Percentiles rank a stretch among this genome's conserved stretches.
These are phyloP conservation scores for Phytophthora citricola DNA, from an alignment of 352 stramenopile genomes.

Conservation along the genomic window DNA sequence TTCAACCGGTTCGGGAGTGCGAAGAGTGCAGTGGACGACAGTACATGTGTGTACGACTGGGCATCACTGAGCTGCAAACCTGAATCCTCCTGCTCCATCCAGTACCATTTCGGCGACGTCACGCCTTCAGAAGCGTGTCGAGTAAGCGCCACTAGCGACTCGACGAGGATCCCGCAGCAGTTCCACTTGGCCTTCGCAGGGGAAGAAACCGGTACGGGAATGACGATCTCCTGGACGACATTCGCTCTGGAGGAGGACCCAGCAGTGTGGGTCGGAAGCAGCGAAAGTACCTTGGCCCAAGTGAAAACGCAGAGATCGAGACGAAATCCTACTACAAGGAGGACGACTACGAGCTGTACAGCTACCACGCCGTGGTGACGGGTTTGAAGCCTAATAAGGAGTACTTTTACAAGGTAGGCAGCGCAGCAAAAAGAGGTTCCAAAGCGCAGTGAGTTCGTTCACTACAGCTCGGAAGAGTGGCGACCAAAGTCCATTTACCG, in stretches of 20 bases:
- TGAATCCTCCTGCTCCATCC: constrained; percentile 33
- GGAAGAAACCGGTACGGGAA: neutral
- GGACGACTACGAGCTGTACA: constrained; percentile 43
- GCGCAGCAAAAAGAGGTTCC: constrained; percentile 26
- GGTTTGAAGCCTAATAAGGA: constrained; percentile 34
- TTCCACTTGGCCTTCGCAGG: neutral
- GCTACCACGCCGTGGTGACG: constrained; percentile 44
- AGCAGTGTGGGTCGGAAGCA: neutral
- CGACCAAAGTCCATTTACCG: constrained; percentile 31
- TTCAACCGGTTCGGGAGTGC: neutral
- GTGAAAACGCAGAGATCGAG: neutral
- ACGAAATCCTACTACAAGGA: constrained; percentile 37
- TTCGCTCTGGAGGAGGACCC: neutral
- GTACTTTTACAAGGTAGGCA: constrained; percentile 38
- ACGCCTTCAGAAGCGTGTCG: constrained; percentile 51
- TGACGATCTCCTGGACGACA: neutral
- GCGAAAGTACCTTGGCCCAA: neutral
- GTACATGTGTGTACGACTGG: constrained; percentile 36
- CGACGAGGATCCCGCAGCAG: neutral
- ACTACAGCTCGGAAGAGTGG: constrained; percentile 36
- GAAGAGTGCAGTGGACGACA: constrained; percentile 32
- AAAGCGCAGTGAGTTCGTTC: constrained; percentile 37
- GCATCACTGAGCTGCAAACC: constrained; percentile 36
- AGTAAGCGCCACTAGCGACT: constrained; percentile 11
- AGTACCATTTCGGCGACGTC: constrained; percentile 46